A percentile compares a stretch with the other conserved stretches of the same genome.
phyloP scores from a whole-genome alignment of 345 rosid genomes.

The Euphorbia lathyris region DNA sequence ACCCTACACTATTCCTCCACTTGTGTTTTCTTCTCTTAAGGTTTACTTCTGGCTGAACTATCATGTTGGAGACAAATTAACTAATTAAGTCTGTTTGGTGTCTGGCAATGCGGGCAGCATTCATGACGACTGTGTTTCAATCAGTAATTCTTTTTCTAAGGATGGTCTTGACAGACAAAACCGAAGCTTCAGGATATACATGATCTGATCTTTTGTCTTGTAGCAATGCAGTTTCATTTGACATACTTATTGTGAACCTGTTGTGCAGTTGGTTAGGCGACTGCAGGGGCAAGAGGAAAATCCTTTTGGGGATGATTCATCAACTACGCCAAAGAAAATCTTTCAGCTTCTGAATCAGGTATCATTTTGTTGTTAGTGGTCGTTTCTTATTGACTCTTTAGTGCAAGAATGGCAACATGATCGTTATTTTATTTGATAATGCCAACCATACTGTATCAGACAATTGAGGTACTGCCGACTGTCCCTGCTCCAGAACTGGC shows the following conservation, averaged over 20 bases:
- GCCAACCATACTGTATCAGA: constrained; percentile 40
- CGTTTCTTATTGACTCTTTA: not conserved
- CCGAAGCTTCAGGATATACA: not conserved
- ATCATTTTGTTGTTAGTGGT: not conserved
- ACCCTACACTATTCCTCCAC: constrained; percentile 90
- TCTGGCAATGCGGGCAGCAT: not conserved
- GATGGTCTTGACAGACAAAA: not conserved
- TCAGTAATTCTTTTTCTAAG: not conserved
- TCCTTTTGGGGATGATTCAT: constrained; percentile 83
- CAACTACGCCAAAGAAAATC: constrained; percentile 76
- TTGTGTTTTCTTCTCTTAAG: constrained; percentile 83
- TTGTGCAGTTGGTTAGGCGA: constrained; percentile 67
- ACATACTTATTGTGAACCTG: constrained; percentile 5
- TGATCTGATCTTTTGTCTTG: not conserved
- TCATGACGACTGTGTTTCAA: not conserved
- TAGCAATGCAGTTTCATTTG: not conserved
- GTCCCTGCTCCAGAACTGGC: constrained; percentile 93
- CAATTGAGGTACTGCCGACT: constrained; percentile 66
- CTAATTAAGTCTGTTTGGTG: too few species aligned
- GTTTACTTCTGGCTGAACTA: constrained; percentile 40
- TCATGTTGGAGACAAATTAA: not conserved
- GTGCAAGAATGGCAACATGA: not conserved
- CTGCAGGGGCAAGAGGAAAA: constrained; percentile 90
- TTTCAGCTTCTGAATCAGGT: constrained; percentile 95
- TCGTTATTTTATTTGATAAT: not conserved